Conservation (phyloP, 306 rosid genomes). For the Trifolium subterraneum region DNA sequence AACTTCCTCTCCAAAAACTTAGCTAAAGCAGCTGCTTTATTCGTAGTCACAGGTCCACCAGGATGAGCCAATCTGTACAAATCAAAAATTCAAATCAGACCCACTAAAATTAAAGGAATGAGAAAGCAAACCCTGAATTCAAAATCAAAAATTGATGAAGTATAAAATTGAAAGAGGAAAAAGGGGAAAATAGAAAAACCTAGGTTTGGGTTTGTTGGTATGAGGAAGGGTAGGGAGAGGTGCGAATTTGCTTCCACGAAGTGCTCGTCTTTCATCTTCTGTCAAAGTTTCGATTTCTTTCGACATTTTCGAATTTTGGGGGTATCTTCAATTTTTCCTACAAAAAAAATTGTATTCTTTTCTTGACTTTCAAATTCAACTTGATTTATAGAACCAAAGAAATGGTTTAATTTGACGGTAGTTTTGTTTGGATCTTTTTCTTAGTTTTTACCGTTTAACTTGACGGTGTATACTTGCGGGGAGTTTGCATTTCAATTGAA, state of each 20-base stretch:
- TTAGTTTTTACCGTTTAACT: too few relatives aligned
- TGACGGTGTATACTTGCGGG: too few relatives aligned
- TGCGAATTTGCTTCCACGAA: constrained; percentile 93
- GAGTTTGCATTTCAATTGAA: too few relatives aligned
- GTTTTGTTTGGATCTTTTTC: neutral
- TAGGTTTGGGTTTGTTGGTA: constrained; percentile 61
- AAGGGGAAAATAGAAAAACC: constrained; percentile 50
- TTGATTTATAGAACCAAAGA: constrained; percentile 4
- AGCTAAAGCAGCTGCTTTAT: constrained; percentile 90
- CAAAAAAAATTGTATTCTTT: neutral
- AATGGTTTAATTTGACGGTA: neutral
- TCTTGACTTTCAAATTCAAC: constrained; percentile 14
- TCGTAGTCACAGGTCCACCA: constrained; percentile 88
- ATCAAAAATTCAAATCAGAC: constrained; percentile 18
- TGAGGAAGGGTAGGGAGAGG: constrained; percentile 67
- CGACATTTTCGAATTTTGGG: constrained; percentile 41
- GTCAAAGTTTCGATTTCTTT: constrained; percentile 63
- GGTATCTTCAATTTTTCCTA: neutral
- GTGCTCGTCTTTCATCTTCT: constrained; percentile 87
- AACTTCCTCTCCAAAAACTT: constrained; percentile 83
- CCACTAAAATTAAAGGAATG: constrained; percentile 36
- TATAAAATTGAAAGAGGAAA: constrained; percentile 5
- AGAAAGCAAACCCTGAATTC: neutral
- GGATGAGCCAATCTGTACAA: constrained; percentile 84
- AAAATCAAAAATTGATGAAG: constrained; percentile 26